Conservation (phyloP, 2,329 filamentous ascomycete genomes). For the Westerdykella sp. region DNA sequence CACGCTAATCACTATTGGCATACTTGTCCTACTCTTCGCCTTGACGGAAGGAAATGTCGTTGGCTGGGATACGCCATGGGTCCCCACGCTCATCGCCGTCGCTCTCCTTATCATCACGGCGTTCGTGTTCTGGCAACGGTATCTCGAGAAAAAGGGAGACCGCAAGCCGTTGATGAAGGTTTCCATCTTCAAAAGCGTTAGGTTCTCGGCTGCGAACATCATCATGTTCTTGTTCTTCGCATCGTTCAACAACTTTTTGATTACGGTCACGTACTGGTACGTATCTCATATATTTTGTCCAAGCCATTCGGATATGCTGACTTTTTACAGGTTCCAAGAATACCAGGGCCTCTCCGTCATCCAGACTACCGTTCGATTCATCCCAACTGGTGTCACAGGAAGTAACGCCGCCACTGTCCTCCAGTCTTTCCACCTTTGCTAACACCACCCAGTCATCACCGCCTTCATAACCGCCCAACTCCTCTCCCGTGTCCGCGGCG, state of each 20-base stretch:
- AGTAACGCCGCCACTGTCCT: constrained; percentile 2
- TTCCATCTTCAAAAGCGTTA: constrained; percentile 54
- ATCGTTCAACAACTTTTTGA: constrained; percentile 61
- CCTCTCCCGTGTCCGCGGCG: constrained; percentile 49
- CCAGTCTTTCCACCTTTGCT: neutral
- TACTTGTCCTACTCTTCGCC: constrained; percentile 59
- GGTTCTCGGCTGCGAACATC: constrained; percentile 57
- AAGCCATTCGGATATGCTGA: neutral
- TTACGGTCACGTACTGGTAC: constrained; percentile 60
- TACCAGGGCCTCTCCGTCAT: constrained; percentile 56
- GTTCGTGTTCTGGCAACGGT: constrained; percentile 58
- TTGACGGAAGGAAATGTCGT: constrained; percentile 64
- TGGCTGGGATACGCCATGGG: constrained; percentile 60
- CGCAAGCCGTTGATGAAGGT: constrained; percentile 59
- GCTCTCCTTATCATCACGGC: constrained; percentile 50
- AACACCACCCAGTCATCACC: constrained; percentile 40
- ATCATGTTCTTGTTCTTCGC: constrained; percentile 63
- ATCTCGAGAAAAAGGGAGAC: constrained; percentile 49
- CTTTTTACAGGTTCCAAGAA: constrained; percentile 49
- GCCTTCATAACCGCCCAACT: constrained; percentile 45
- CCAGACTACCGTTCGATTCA: constrained; percentile 63
- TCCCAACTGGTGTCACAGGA: constrained; percentile 59
- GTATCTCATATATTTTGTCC: neutral
- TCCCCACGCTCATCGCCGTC: constrained; percentile 54
- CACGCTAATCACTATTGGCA: constrained; percentile 54